These are phyloP conservation scores for Graphilbum fragrans DNA, from an alignment of 2,329 filamentous ascomycete species.

Conservation along the genomic window DNA sequence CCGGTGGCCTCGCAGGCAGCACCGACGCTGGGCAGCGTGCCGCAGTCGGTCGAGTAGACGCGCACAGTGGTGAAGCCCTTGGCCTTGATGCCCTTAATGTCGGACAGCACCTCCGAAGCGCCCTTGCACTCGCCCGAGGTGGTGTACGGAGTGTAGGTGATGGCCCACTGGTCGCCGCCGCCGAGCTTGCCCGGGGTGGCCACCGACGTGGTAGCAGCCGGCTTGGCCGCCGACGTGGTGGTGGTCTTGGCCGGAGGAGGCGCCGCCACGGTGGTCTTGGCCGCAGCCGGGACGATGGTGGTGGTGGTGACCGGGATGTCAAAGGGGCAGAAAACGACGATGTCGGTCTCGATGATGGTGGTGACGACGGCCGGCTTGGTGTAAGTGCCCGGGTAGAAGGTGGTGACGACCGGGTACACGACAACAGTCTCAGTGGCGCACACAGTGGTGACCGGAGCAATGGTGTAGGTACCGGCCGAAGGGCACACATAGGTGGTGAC, in stretches of 20 bases:
- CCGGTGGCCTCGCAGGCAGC: conserved; percentile 52
- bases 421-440: conserved; percentile 38
- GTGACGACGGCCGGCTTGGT: conserved; percentile 53
- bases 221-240: conserved; percentile 10
- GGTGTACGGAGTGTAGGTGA: conserved; percentile 71
- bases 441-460: conserved; percentile 52
- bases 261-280: conserved; percentile 13
- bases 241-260: conserved; percentile 18
- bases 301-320: conserved; percentile 27
- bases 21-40: conserved; percentile 65
- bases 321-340: conserved; percentile 61
- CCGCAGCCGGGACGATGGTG: conserved; percentile 10
- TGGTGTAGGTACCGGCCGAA: conserved; percentile 61
- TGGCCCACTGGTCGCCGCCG: conserved; percentile 50
- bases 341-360: conserved; percentile 56
- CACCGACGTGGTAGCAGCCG: conserved; percentile 13
- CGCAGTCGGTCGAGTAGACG: conserved; percentile 88
- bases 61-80: conserved; percentile 63
- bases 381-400: conserved; percentile 60
- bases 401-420: conserved; percentile 53
- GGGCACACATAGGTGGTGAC: conserved; percentile 48
- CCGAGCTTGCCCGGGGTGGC: conserved; percentile 15
- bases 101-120: conserved; percentile 39
- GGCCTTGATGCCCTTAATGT: conserved; percentile 50
- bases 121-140: conserved; percentile 51